Base-by-base conservation (phyloP, 2,329 filamentous ascomycete genomes). In the Pyrenophora teres region DNA sequence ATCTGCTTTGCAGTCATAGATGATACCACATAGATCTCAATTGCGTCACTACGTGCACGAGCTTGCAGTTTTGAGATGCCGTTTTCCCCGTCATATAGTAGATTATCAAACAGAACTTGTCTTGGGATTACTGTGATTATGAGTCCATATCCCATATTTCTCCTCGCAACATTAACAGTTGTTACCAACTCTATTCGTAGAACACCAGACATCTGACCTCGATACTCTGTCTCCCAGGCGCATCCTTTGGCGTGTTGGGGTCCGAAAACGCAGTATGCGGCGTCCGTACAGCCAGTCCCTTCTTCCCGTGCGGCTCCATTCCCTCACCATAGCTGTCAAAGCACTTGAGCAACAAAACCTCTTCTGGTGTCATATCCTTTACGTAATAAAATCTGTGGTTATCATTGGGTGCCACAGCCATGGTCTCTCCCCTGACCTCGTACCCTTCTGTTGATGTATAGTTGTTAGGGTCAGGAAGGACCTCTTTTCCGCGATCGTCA, bases 241-340 rank as follows among this genome's bases (percentile, higher is more conserved):
- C 77, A 46, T 78, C 80, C 19, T 64, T 62, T 0, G 82, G 80
- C 10, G 82, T 83, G 45, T 75, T 65, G 4, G 82, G 82, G 68
- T 86, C 83, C 9, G 60, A 57, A 50, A 74, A 74, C 2, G 91
- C 91, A 8, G 87, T 87, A 75, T 95, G 90, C 12, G 90, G 86
- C 27, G 77, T 78, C 40, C 77, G 62, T 3, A 78, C 65, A 10
- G 77, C 77, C 4, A 78, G 46, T 0, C 76, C 75, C 33, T 72
- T 56, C 46, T 61, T 68, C 1, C 76, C 77, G 50, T 59, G 70
- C 13, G 69, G 67, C 10, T 30, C 27, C 70, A 74, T 70, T 3
- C 74, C 76, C 44, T 78, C 72, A 4, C 77, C 77, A 31, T 63
- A 68, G 8, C 72, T 76, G 53, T 80, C 77, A 54, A 76, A 80